Base-by-base conservation (phyloP, 495 filamentous ascomycete genomes). In the Neurospora cerealis region DNA sequence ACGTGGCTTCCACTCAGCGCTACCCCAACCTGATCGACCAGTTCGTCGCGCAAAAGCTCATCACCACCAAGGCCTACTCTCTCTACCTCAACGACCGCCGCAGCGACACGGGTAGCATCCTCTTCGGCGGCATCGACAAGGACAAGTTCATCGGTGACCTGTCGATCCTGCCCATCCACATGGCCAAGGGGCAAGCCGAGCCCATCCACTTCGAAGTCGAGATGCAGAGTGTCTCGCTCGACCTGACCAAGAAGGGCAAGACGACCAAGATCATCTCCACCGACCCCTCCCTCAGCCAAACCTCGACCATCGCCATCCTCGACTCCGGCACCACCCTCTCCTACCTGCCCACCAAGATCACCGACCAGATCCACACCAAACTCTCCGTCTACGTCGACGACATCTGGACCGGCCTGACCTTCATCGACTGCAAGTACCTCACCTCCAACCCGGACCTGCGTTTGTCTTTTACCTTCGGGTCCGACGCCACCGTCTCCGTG, bases 111-210 rank as follows among this genome's bases (percentile, higher is more conserved):
- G 96, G 96, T 21, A 88, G 88, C 39, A 91, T 99, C 72, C 85
- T 99, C 39, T 98, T 99, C 77, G 96, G 96, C 54, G 96, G 95
- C 39, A 88, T 98, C 39, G 92, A 99, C 79, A 93, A 89, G 0
- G 88, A 88, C 72, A 98, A 97, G 80, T 99, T 91, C 81, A 86
- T 87, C 48, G 96, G 94, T 42, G 76, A 84, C 17, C 88, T 99
- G 4, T 75, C 88, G 44, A 91, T 90, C 5, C 80, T 98, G 1
- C 93, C 93, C 28, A 88, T 98, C 40, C 41, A 81, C 32, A 83
- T 86, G 24, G 84, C 86, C 44, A 21, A 73, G 34, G 44, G 44
- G 60, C 74, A n/a, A 48, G 77, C 72, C 36, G 74, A 77, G 32
- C 81, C 81, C 77, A 79, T 79, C 39, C 81, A 81, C 41, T 86